Conservation (phyloP, 2,329 filamentous ascomycete genomes). For the Fusarium keratoplasticum region DNA sequence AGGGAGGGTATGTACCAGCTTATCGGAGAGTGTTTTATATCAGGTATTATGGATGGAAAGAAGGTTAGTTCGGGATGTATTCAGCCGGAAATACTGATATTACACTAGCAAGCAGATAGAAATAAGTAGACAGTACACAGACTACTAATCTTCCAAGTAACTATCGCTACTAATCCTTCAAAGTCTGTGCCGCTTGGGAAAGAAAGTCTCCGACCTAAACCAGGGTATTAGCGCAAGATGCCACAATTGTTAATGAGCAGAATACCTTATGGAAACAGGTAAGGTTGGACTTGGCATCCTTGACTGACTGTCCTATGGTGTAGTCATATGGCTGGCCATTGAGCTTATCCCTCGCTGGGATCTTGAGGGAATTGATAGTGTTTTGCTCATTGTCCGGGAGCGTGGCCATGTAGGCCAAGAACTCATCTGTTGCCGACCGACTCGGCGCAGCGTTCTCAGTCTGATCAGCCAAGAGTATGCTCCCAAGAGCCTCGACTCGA, state of each 20-base stretch:
- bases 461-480: background rate
- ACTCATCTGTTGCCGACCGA: slow-evolving; percentile 2
- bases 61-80: too few species aligned
- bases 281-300: background rate
- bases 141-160: too few species aligned
- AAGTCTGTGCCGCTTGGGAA: background rate
- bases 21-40: too few species aligned
- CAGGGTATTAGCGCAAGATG: background rate
- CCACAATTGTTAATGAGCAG: background rate
- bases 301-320: slow-evolving; percentile 1
- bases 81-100: too few species aligned
- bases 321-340: slow-evolving; percentile 1
- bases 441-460: background rate
- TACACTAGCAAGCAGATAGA: too few species aligned
- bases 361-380: slow-evolving; percentile 3
- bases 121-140: too few species aligned
- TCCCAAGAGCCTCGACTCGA: background rate
- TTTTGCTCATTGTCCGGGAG: background rate
- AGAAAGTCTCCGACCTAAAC: slow-evolving; percentile 1
- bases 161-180: background rate
- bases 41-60: too few species aligned
- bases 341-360: background rate
- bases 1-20: too few species aligned
- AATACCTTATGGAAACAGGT: slow-evolving; percentile 1
- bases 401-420: background rate